Percentiles rank a stretch among this genome's conserved stretches.
phyloP scores from a whole-genome alignment of 2,329 filamentous ascomycete genomes.

The Dothidotthia symphoricarpi region DNA sequence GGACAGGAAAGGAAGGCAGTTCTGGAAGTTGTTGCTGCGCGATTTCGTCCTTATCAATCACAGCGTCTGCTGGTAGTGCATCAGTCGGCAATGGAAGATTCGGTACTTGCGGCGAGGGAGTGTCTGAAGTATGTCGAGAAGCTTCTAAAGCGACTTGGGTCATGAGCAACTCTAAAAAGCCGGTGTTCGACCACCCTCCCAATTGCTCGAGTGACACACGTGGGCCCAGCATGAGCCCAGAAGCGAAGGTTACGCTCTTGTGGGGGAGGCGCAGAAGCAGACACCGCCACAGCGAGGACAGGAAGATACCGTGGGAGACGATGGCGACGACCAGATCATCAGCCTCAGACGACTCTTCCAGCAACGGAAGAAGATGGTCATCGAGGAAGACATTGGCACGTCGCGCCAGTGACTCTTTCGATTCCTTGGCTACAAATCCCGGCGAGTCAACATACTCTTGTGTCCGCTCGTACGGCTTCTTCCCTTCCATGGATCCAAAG shows the following conservation, averaged over 20 bases:
- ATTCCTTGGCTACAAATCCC: constrained; percentile 62
- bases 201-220: constrained; percentile 52
- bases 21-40: not conserved
- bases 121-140: not conserved
- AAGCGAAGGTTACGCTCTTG: constrained; percentile 46
- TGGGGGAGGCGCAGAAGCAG: constrained; percentile 58
- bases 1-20: not conserved
- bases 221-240: constrained; percentile 43
- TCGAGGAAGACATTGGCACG: constrained; percentile 68
- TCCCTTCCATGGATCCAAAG: constrained; percentile 70
- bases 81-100: constrained; percentile 2
- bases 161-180: constrained; percentile 55
- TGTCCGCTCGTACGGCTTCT: constrained; percentile 51
- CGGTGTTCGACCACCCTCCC: constrained; percentile 66
- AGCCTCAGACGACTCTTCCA: constrained; percentile 38
- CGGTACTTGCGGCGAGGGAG: not conserved
- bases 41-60: not conserved
- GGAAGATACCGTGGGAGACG: constrained; percentile 80
- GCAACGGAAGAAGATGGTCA: constrained; percentile 59
- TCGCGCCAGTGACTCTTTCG: constrained; percentile 62
- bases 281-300: constrained; percentile 65
- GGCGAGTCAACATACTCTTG: constrained; percentile 42
- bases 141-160: constrained; percentile 1
- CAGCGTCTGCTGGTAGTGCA: constrained; percentile 1
- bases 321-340: constrained; percentile 56